Base-by-base conservation (phyloP, 1,284 basidiomycete genomes). In the Fomitopsis pinicola region DNA sequence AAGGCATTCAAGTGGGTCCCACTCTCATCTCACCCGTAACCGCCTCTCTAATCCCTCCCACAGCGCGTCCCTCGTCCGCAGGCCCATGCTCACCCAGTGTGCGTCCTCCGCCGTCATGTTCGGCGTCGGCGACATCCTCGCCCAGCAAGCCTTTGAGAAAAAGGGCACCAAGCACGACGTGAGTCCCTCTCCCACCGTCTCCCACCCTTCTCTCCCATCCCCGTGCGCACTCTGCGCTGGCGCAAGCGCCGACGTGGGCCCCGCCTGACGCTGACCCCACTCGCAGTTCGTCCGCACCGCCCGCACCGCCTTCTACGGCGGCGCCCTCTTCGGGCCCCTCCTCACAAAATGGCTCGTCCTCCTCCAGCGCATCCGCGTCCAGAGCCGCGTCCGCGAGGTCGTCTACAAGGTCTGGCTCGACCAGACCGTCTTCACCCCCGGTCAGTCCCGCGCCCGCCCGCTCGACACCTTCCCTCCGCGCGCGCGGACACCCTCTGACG, bases 91-190 rank as follows among this genome's bases (percentile, higher is more conserved):
- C 17, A 76, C 85, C 4, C 88, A 90, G 67, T 88, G 85, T 62
- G 74, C 75, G 0, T 90, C 90, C 0, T 87, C 89, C 0, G 86
- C 82, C 1, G 70, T 87, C 48, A 76, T 94, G 17, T 94, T 92
- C 67, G 86, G 88, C 50, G 76, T 84, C 9, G 93, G 92, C n/a
- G 94, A 95, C 70, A 68, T 92, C 1, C 81, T 95, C 42, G 92
- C 93, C 0, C 93, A 95, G 73, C 89, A 95, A 71, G 86, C 78
- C 0, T 83, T 95, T 33, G 94, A 95, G 70, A 78, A 77, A 63
- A 83, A 77, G 69, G 87, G 89, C 14, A 77, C 70, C 62, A 72
- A 85, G 3, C 90, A 92, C 68, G 91, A 93, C 68, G 90, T 91
- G 65, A 69, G 83, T 52, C 36, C 42, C 26, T 17, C 22, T 17